Evolutionary conservation across 73 alveolate genomes (phyloP).

Genomic region (Symbiodinium pilosum): DNA sequence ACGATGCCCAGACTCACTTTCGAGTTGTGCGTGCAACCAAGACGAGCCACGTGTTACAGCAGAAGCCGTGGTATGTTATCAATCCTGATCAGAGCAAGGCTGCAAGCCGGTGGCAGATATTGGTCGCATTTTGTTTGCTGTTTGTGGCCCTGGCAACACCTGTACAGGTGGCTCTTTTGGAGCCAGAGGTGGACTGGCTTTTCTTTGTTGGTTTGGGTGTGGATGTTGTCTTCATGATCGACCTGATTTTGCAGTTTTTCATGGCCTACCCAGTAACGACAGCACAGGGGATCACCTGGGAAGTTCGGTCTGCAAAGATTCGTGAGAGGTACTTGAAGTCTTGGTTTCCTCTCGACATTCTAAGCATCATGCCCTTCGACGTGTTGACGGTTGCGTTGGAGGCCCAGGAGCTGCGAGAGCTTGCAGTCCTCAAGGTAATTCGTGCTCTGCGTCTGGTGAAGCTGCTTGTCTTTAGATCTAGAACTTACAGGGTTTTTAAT

Average conservation of each 20-base stretch:
- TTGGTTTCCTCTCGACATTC: conserved; percentile 39
- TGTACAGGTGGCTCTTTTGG: not conserved
- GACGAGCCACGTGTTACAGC: not conserved
- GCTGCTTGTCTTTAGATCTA: not conserved
- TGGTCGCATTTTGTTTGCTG: conserved; percentile 44
- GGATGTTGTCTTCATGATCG: not conserved
- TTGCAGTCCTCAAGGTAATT: conserved; percentile 20
- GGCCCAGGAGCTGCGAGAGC: not conserved
- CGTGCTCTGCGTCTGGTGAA: conserved; percentile 66
- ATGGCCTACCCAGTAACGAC: conserved; percentile 1
- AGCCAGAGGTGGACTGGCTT: not conserved
- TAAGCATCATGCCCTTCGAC: conserved; percentile 50
- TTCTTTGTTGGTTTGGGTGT: not conserved
- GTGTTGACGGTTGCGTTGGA: conserved; percentile 31
- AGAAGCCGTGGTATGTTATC: conserved; percentile 58
- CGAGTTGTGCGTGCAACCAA: not conserved
- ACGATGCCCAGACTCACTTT: not conserved
- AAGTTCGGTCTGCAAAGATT: not conserved
- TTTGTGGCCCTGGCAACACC: conserved; percentile 54
- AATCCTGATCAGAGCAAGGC: conserved; percentile 36
- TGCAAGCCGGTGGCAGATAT: conserved; percentile 38
- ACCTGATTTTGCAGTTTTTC: conserved; percentile 10
- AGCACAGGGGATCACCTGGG: not conserved
- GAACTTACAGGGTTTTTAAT: too few species aligned
- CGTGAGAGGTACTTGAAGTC: conserved; percentile 19